Evolutionary conservation across 495 filamentous ascomycete species (phyloP).

Genomic region (Daldinia bambusicola): DNA sequence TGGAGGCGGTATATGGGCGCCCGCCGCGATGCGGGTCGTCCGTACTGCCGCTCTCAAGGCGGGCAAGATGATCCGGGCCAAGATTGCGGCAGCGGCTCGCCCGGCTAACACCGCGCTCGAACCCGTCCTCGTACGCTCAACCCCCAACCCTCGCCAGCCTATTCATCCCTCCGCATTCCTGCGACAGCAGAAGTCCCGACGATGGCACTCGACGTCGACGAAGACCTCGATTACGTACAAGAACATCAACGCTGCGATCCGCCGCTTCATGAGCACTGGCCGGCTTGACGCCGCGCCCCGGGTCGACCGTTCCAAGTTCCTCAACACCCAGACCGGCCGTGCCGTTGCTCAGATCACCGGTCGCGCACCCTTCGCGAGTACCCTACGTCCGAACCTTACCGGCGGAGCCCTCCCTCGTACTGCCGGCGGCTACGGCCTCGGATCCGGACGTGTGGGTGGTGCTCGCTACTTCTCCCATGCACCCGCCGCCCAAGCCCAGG

Average conservation of each 20-base stretch:
- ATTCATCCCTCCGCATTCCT: constrained; percentile 77
- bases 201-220: constrained; percentile 73
- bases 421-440: constrained; percentile 83
- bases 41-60: constrained; percentile 74
- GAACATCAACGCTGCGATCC: constrained; percentile 65
- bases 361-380: constrained; percentile 87
- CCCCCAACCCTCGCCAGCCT: constrained; percentile 67
- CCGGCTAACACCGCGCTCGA: constrained; percentile 59
- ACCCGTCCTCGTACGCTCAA: constrained; percentile 60
- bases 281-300: constrained; percentile 57
- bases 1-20: constrained; percentile 73
- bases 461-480: constrained; percentile 90
- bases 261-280: constrained; percentile 70
- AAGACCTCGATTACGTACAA: constrained; percentile 54
- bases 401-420: constrained; percentile 87
- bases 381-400: constrained; percentile 90
- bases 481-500: constrained; percentile 84
- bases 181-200: constrained; percentile 72
- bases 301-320: constrained; percentile 71
- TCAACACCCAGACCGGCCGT: constrained; percentile 71
- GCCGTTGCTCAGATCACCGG: constrained; percentile 73
- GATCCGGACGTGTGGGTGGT: constrained; percentile 73
- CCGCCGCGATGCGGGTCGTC: constrained; percentile 73
- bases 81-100: constrained; percentile 65
- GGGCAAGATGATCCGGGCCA: constrained; percentile 68